Evolutionary conservation across 2,329 filamentous ascomycete genomes (phyloP), one percentile per base, ranked within the genome.

Genomic region (Apiospora arundinis): DNA sequence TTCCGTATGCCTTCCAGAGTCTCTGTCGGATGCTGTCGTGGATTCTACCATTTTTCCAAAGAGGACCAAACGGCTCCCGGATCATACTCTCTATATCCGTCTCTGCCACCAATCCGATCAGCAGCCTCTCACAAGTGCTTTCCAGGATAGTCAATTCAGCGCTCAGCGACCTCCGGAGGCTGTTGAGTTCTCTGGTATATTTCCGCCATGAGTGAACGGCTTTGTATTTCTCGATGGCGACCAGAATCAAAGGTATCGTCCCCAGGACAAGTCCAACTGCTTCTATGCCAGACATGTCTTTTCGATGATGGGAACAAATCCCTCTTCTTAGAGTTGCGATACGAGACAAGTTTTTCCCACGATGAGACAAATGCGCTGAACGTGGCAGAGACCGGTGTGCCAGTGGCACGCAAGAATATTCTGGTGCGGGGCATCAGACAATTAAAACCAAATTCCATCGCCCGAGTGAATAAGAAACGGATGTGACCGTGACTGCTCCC

Each of bases 81-180:
- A 63, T 63, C 56, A 63, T 63, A 0, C 21, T 40, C 4, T 63
- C 56, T n/a, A 63, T 63, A 5, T 40, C 56, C 32, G 56, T 63
- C 3, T 63, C 56, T 12, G 32, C 56, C 0, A 63, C 56, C 1
- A 63, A 2, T 3, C 56, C 56, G 16, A 18, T 40, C 16, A 63
- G 37, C 0, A 82, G 75, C 12, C 77, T 77, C 25, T 80, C 74
- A 45, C 75, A 81, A 8, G 79, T 76, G 56, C 82, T 80, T 4
- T 76, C 71, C 0, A 81, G 52, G 16, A 77, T 80, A 3, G 72
- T 72, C 1, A 72, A 60, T 44, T 82, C 80, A 0, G 75, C 80
- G 4, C 72, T 68, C 3, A 82, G 71, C 0, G 72, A 73, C 0
- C 70, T 69, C 4, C 75, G 73, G 2, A 81, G 74, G 14, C 67